phyloP scores from a whole-genome alignment of 1,139 yeast species.

The Zygoascus meyerae region DNA sequence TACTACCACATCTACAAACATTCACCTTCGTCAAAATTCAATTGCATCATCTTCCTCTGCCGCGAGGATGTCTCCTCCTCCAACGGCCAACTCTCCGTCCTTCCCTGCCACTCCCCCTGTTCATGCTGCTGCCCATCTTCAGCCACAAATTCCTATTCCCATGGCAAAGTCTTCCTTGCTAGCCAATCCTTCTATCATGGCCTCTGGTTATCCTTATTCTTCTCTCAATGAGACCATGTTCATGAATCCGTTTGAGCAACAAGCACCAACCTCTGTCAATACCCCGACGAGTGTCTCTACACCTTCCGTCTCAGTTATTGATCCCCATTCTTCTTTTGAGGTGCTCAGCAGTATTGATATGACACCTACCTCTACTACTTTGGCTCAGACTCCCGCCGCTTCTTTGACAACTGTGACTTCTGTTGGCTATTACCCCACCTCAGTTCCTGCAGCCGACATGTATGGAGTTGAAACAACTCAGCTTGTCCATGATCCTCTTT shows the following conservation, averaged over 20 bases:
- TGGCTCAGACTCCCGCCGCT: background rate
- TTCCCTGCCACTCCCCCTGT: constrained; percentile 1
- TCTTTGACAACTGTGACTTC: background rate
- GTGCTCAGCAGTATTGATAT: background rate
- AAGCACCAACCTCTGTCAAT: background rate
- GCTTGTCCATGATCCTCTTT: too few relatives aligned
- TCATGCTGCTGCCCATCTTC: background rate
- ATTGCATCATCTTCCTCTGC: constrained; percentile 1
- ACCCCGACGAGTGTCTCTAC: background rate
- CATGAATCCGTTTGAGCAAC: constrained; percentile 2
- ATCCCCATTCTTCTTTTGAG: background rate
- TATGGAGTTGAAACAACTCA: too few relatives aligned
- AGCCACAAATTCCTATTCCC: background rate
- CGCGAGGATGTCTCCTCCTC: background rate
- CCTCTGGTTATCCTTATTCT: background rate
- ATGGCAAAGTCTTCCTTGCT: background rate
- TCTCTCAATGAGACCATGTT: background rate
- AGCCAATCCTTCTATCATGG: background rate
- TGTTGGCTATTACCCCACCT: too few relatives aligned
- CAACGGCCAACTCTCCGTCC: background rate
- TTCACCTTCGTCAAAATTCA: constrained; percentile 1
- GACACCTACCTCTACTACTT: background rate
- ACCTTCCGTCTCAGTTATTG: background rate
- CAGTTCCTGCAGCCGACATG: too few relatives aligned
- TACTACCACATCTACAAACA: background rate